phyloP scores from a whole-genome alignment of 2,329 filamentous ascomycete species.

The Calonectria ilicicola region DNA sequence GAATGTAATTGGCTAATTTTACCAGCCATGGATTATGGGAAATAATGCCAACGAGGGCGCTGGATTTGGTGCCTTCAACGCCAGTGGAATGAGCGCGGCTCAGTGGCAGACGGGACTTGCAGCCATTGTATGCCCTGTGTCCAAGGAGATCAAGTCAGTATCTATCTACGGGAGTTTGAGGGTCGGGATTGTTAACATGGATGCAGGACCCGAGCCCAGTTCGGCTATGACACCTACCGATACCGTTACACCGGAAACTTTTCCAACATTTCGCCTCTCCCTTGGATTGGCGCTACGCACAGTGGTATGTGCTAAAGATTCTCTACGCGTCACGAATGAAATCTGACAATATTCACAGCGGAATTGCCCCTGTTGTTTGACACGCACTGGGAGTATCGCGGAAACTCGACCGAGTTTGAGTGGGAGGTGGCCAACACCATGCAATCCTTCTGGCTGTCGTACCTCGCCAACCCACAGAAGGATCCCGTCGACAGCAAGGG shows the following conservation, averaged over 20 bases:
- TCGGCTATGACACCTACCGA: slow-evolving; percentile 48
- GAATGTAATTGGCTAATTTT: not conserved
- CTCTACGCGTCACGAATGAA: not conserved
- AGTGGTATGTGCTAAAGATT: slow-evolving; percentile 31
- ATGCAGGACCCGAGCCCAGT: slow-evolving; percentile 23
- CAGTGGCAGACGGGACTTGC: slow-evolving; percentile 20
- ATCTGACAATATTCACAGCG: slow-evolving; percentile 22
- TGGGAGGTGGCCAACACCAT: slow-evolving; percentile 42
- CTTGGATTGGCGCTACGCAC: slow-evolving; percentile 52
- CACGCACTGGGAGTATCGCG: slow-evolving; percentile 44
- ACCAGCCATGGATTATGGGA: slow-evolving; percentile 30
- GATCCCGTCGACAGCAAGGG: slow-evolving; percentile 31
- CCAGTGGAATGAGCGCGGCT: slow-evolving; percentile 14
- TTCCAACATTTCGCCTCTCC: slow-evolving; percentile 50
- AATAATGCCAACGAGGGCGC: slow-evolving; percentile 30
- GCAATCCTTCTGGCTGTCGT: slow-evolving; percentile 44
- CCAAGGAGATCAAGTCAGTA: slow-evolving; percentile 26
- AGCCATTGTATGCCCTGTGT: slow-evolving; percentile 26
- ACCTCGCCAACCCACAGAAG: slow-evolving; percentile 32
- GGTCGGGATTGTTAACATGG: not conserved
- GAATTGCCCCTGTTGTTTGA: slow-evolving; percentile 47
- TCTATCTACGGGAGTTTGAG: accelerated
- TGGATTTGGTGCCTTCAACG: slow-evolving; percentile 24
- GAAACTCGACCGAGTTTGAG: slow-evolving; percentile 45
- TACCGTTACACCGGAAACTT: slow-evolving; percentile 57